Evolutionary conservation across 495 filamentous ascomycete genomes (phyloP).

Genomic region (Evansstolkia leycettana): DNA sequence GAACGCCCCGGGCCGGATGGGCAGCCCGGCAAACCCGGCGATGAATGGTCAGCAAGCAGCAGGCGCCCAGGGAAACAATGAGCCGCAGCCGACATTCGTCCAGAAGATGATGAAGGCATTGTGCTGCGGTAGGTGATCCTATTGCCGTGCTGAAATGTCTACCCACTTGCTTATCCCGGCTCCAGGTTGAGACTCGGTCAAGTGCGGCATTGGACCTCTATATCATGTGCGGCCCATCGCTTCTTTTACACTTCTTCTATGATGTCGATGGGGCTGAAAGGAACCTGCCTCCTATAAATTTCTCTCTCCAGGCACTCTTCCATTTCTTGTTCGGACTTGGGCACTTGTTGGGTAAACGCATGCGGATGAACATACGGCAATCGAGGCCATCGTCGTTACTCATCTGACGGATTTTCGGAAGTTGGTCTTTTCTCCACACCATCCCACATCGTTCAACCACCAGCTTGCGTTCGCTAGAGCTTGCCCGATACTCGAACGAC

Average conservation of each 20-base stretch:
- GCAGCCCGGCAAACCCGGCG: constrained; percentile 42
- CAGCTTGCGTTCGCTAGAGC: not conserved
- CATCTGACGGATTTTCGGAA: no score
- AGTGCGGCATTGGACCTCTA: constrained; percentile 14
- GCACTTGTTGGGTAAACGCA: not conserved
- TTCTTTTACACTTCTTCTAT: constrained; percentile 16
- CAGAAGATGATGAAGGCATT: constrained; percentile 71
- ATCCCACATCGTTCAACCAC: not conserved
- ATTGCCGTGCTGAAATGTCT: constrained; percentile 4
- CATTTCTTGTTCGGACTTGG: not conserved
- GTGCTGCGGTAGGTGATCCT: constrained; percentile 59
- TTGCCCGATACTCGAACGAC: not conserved
- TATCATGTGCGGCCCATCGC: constrained; percentile 12
- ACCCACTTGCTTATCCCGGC: constrained; percentile 16
- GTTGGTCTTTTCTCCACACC: not conserved
- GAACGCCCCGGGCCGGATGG: constrained; percentile 59
- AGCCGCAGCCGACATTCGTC: constrained; percentile 36
- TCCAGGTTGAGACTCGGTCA: constrained; percentile 19
- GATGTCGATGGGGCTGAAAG: constrained; percentile 13
- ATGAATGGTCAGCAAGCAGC: constrained; percentile 36
- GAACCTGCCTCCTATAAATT: constrained; percentile 16
- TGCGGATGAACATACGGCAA: no score
- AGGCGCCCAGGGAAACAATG: constrained; percentile 28
- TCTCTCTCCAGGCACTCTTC: not conserved
- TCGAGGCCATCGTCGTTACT: no score